Evolutionary conservation across 257 asterid species (phyloP), one percentile per base, ranked within the genome.

Genomic region (Solanum virginianum): DNA sequence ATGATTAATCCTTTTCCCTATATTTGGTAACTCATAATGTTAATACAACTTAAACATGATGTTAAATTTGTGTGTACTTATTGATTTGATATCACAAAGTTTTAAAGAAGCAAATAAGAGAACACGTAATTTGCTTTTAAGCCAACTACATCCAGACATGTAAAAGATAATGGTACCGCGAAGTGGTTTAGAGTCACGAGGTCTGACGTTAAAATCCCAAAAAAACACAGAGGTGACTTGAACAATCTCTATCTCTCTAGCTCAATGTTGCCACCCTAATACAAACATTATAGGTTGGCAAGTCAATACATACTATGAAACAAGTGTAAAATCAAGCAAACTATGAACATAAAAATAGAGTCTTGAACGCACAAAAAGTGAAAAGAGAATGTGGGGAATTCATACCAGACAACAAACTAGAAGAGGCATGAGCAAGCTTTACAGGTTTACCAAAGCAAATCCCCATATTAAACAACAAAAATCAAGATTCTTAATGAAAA

Each of bases 401-500:
- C 85, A 77, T 89, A 94, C 98, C 98, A 56, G 55, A 84, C 89
- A 93, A 90, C 69, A 89, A 94, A 56, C 93, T 93, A 83, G 99
- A 94, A 89, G 98, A 92, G 85, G 97, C 97, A 92, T 92, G 97
- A 54, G 98, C 94, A 81, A 93, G 92, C 88, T 92, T 96, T 60
- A 93, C 86, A 87, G 98, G 86, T 81, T 88, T 94, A 24, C 94
- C 97, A 18, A 87, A 83, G 88, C 99, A 96, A 86, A 92, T 69
- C 80, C 99, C 98, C 99, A 94, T 95, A 10, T 24, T 60, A 39
- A 66, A 59, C 0, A n/a, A 8, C 54, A 20, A 8, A 57, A 18
- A 32, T 60, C 54, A 55, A 53, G 53, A 15, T 47, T 54, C 62
- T 72, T 12, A 53, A 5, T 39, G 10, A 59, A 57, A 71, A 81